These are phyloP conservation scores for Xylariaceae sp. DNA, from an alignment of 2,329 filamentous ascomycete species.

Conservation along the genomic window DNA sequence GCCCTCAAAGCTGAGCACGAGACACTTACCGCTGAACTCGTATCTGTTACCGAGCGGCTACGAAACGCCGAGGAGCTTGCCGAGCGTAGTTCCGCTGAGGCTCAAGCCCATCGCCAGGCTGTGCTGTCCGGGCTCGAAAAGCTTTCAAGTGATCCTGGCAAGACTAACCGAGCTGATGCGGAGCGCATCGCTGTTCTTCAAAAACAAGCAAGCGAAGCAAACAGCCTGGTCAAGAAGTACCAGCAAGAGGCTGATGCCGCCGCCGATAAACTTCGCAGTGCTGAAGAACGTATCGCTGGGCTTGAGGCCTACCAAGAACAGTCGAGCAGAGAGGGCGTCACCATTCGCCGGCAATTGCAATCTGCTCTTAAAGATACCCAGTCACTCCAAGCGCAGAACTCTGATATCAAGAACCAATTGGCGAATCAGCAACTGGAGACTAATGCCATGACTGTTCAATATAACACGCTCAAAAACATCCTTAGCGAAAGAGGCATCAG, in stretches of 20 bases:
- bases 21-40: conserved; percentile 69
- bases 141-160: conserved; percentile 51
- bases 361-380: conserved; percentile 77
- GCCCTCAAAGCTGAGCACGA: conserved; percentile 81
- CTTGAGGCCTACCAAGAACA: conserved; percentile 97
- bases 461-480: conserved; percentile 89
- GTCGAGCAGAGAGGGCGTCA: conserved; percentile 85
- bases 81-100: conserved; percentile 82
- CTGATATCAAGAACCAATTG: conserved; percentile 75
- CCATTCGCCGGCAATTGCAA: conserved; percentile 85
- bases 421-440: conserved; percentile 85
- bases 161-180: conserved; percentile 45
- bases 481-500: conserved; percentile 84
- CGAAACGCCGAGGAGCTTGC: conserved; percentile 83
- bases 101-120: conserved; percentile 74
- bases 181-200: conserved; percentile 71
- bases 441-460: conserved; percentile 89
- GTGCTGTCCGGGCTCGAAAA: conserved; percentile 79
- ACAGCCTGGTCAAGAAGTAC: conserved; percentile 76
- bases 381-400: conserved; percentile 70
- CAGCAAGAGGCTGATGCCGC: conserved; percentile 82
- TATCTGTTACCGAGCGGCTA: conserved; percentile 65
- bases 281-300: conserved; percentile 94
- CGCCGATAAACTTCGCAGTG: conserved; percentile 81
- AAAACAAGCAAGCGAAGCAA: conserved; percentile 72